Evolutionary conservation across 2,329 filamentous ascomycete species (phyloP), one percentile per base, ranked within the genome.

Genomic region (Sclerotinia minor): DNA sequence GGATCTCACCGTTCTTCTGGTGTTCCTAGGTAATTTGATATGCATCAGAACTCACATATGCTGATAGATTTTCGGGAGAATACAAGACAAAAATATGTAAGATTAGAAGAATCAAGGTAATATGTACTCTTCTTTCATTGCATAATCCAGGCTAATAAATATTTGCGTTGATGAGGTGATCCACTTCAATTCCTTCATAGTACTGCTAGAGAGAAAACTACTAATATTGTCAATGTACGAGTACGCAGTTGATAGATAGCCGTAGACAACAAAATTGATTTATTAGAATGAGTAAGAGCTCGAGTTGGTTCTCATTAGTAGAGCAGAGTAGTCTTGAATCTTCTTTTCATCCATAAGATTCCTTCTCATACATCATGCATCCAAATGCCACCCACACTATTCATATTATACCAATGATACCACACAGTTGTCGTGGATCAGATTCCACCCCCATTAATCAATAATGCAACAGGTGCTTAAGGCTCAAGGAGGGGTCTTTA

Each of bases 401-500:
- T 29, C 21, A 55, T 35, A 35, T 6, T 6, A 35, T 35, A 35
- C 35, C 35, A 35, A 35, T 35, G 6, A 9, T 24, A 35, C 19
- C 21, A 57, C 5, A 24, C 54, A 35, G 35, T 8, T 8, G 7
- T 2, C 29, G 21, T n/a, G 32, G 53, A 57, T 38, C 41, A 32
- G 32, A 59, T 59, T 9, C 57, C 57, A 47, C 26, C 57, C 57
- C 29, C 26, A 21, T 29, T 58, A 21, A 47, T 47, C 11, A 24
- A 45, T 45, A 26, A 59, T 59, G 57, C 29, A 47, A 47, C 24
- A 17, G n/a, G n/a, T 17, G n/a, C 35, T 24, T 24, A 38, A 38
- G 29, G 29, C 53, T 47, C 32, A 47, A 60, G 57, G 57, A 60
- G 57, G 57, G 57, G 57, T 60, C 57, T 60, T 47, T 1, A 8